These are phyloP conservation scores for Fraxinus anomala DNA, from an alignment of 257 asterid genomes.

Conservation along the genomic window DNA sequence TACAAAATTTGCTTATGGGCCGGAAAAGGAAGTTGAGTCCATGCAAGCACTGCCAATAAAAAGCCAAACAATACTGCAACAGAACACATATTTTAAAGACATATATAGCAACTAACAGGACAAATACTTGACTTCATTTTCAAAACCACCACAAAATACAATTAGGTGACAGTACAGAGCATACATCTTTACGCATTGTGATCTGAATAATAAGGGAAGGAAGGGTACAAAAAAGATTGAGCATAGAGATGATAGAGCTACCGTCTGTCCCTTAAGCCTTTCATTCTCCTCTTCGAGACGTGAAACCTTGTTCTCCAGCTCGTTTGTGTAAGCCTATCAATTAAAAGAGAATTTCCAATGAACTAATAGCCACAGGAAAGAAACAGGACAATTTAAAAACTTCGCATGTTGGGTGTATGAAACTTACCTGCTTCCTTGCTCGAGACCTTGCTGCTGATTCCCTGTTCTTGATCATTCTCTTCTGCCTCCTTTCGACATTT, in stretches of 20 bases:
- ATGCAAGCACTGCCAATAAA: neutral
- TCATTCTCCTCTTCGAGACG: slow-evolving; percentile 90
- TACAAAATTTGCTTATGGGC: neutral
- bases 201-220: neutral
- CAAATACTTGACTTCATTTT: neutral
- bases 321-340: slow-evolving; percentile 84
- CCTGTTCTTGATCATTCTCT: slow-evolving; percentile 94
- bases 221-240: neutral
- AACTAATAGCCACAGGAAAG: neutral
- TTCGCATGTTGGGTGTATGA: neutral
- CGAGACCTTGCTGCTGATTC: slow-evolving; percentile 96
- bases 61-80: neutral
- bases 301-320: slow-evolving; percentile 89
- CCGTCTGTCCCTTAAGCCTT: slow-evolving; percentile 79
- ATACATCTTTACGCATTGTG: neutral
- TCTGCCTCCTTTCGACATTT: slow-evolving; percentile 84
- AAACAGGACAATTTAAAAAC: neutral
- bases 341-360: slow-evolving; percentile 21
- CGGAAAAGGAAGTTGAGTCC: neutral
- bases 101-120: too few relatives aligned
- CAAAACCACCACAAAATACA: neutral
- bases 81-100: neutral
- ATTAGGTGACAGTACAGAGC: neutral
- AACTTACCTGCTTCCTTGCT: slow-evolving; percentile 80
- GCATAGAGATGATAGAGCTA: slow-evolving; percentile 32